Evolutionary conservation across 2,329 filamentous ascomycete genomes (phyloP), one percentile per base, ranked within the genome.

Genomic region (Boeremia lycopersici): DNA sequence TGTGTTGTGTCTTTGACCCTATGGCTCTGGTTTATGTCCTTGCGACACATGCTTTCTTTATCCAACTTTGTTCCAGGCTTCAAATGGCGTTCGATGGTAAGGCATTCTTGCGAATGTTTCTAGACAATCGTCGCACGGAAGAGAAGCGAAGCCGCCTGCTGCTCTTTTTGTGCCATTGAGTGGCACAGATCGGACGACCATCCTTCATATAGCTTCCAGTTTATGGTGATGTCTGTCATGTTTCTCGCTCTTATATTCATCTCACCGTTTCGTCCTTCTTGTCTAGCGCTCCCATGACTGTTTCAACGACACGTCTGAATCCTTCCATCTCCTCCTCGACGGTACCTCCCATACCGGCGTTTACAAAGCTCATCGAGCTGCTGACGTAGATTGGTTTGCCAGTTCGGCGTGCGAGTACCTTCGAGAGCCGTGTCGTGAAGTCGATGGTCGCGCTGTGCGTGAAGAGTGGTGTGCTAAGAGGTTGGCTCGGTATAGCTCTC

Each of bases 311-410:
- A 60, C 83, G 84, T 67, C 84, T 86, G 65, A 97, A 88, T 0
- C 89, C 91, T 70, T 93, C 91, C 86, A 97, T 93, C 78, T 98
- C 93, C 79, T 98, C 95, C 71, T 97, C 93, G 6, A 93, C 86
- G 0, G 86, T 89, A 17, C 91, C 89, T 9, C 91, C 91, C 67
- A 92, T 84, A 2, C 88, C 89, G 6, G 87, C 83, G 67, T 82
- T 86, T 12, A 84, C 84, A 60, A 97, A 86, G 62, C 88, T 91
- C 67, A 96, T 86, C 30, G 92, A 96, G 71, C 90, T 96, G 19
- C 90, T 90, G 15, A 98, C 90, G 73, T 97, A 98, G n/a, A 90
- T 87, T 0, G 92, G 92, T 59, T 86, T 84, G 29, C 82, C 79
- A 26, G 87, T 84, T 64, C 85, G 88, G 48, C 86, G 85, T n/a